A percentile compares a stretch with the other conserved stretches of the same genome.
Evolutionary conservation across 768 basidiomycete species (phyloP).

Genomic region (Phanerochaete sordida): DNA sequence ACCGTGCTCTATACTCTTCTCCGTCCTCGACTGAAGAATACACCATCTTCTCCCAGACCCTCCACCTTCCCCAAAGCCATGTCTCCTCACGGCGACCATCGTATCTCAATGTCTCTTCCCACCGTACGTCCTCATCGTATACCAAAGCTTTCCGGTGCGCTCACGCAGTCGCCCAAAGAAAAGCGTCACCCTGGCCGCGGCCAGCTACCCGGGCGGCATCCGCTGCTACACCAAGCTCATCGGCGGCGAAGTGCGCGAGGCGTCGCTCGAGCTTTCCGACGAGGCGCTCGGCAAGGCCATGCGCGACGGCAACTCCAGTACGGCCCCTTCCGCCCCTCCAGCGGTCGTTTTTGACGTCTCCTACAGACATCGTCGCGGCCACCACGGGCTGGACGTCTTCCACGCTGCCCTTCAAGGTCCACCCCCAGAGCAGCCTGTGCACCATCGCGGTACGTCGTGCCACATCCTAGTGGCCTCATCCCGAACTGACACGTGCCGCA

Average conservation of each 20-base stretch:
- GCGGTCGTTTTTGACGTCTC: not conserved
- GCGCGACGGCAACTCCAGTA: not conserved
- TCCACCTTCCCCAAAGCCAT: not conserved
- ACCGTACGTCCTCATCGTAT: too few species aligned
- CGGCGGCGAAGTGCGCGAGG: slow-evolving; percentile 1
- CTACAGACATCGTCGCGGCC: too few species aligned
- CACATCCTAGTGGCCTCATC: not conserved
- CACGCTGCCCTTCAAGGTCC: not conserved
- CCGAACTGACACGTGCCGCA: not conserved
- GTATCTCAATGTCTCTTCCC: too few species aligned
- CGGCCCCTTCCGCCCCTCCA: too few species aligned
- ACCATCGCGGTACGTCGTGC: not conserved
- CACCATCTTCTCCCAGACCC: too few species aligned
- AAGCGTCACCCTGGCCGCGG: not conserved
- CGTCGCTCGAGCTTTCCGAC: not conserved
- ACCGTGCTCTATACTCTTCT: too few species aligned
- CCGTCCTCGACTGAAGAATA: not conserved
- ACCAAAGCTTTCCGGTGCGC: too few species aligned
- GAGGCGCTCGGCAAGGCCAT: not conserved
- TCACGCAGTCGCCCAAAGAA: not conserved
- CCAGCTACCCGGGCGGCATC: not conserved
- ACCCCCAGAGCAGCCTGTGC: not conserved
- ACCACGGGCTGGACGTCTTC: too few species aligned
- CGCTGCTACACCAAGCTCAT: not conserved
- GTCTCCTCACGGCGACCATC: not conserved